Evolutionary conservation across 2,329 filamentous ascomycete genomes (phyloP), one percentile per base, ranked within the genome.

Genomic region (Neurospora sp.): DNA sequence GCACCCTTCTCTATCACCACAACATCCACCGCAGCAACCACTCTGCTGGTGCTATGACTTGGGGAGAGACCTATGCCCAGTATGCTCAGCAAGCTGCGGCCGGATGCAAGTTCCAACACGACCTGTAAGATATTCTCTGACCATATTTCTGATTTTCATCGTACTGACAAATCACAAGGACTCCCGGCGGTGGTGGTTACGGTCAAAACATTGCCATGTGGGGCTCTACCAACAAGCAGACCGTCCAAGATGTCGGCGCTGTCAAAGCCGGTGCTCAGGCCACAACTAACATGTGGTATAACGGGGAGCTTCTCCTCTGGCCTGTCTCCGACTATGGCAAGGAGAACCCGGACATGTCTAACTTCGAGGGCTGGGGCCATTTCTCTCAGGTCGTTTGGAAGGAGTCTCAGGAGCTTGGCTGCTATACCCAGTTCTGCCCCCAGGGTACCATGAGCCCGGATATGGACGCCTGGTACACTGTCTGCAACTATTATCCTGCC

Each of bases 121-220:
- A 94, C 79, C 87, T 87, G 90, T 92, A 87, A 83, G 89, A 83
- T 69, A 80, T 68, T n/a, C n/a, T 23, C n/a, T 19, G 62, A 19
- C 66, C 5, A 28, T 57, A 38, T 8, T 6, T 38, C 39, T 6
- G 36, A 3, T 2, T 15, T 8, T 0, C 37, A 11, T 28, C n/a
- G 33, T 52, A 46, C 80, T 84, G 72, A 84, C 76, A 70, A 40
- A 17, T n/a, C 3, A 43, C 71, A 75, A 88, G 86, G 75, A 79
- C 82, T 36, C 82, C 86, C 66, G 87, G 87, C 72, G 84, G 82
- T 67, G 88, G 88, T 69, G 84, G 86, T 65, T 96, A 96, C 77
- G 96, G 96, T 73, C 96, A 99, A 83, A 99, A 98, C 86, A 90
- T 98, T 71, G 95, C 92, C 77, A 89, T 90, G 74, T 85, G 80